Evolutionary conservation across 2,329 filamentous ascomycete species (phyloP).

Genomic region (Epichloe bromicola): DNA sequence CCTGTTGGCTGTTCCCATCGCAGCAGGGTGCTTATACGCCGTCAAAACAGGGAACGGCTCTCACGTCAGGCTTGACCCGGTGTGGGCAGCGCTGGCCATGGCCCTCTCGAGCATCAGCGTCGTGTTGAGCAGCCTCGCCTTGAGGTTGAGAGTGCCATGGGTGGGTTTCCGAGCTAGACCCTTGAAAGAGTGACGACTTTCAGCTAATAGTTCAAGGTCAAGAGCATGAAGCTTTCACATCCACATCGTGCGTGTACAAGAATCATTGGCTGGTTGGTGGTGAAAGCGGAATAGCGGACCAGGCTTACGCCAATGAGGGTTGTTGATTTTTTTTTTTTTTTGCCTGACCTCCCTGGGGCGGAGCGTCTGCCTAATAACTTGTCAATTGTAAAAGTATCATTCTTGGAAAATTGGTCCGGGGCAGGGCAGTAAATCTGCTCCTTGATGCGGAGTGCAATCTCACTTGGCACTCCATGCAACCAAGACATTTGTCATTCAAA

Average conservation of each 20-base stretch:
- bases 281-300: neutral
- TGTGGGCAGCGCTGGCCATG: slow-evolving; percentile 88
- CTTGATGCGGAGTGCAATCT: no score
- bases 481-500: no score
- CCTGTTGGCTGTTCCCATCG: slow-evolving; percentile 61
- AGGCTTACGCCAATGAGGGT: neutral
- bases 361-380: no score
- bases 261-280: no score
- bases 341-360: neutral
- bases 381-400: no score
- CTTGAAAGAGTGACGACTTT: neutral
- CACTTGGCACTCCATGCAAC: no score
- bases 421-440: no score
- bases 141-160: slow-evolving; percentile 39
- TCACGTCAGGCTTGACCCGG: slow-evolving; percentile 57
- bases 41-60: slow-evolving; percentile 30
- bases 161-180: slow-evolving; percentile 27
- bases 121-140: slow-evolving; percentile 63
- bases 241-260: no score
- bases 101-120: slow-evolving; percentile 85
- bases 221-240: no score
- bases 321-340: neutral
- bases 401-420: no score
- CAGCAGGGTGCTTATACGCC: slow-evolving; percentile 64
- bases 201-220: no score